These are phyloP conservation scores for Echria macrotheca DNA, from an alignment of 495 filamentous ascomycete species.

Conservation along the genomic window DNA sequence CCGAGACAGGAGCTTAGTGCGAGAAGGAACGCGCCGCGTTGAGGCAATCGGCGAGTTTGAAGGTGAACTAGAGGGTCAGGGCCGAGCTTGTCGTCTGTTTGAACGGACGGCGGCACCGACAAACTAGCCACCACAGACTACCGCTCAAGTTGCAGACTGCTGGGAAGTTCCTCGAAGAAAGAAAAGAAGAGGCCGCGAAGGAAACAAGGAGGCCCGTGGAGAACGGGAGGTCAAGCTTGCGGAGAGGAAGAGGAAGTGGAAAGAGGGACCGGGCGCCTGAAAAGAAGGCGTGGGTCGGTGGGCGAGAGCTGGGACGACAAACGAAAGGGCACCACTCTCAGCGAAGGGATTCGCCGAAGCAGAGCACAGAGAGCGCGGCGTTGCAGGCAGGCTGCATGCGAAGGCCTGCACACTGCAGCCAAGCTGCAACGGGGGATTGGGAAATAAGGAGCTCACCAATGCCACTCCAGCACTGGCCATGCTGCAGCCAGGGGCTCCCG, in stretches of 20 bases:
- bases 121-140: constrained; percentile 14
- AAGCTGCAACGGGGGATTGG: constrained; percentile 24
- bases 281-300: constrained; percentile 13
- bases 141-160: constrained; percentile 14
- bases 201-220: constrained; percentile 9
- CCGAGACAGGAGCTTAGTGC: neutral
- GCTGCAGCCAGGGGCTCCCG: constrained; percentile 19
- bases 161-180: constrained; percentile 17
- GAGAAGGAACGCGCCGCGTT: neutral
- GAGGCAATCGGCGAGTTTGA: neutral
- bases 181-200: constrained; percentile 7
- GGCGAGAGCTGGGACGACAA: neutral
- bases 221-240: constrained; percentile 10
- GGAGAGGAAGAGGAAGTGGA: constrained; percentile 11
- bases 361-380: constrained; percentile 8
- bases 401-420: constrained; percentile 16
- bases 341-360: constrained; percentile 19
- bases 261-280: constrained; percentile 15
- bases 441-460: constrained; percentile 27
- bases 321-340: neutral
- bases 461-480: constrained; percentile 15
- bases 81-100: constrained; percentile 6
- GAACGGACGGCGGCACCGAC: neutral
- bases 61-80: neutral
- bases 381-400: constrained; percentile 15